Evolutionary conservation across 2,329 filamentous ascomycete genomes (phyloP).

Genomic region (Endocalyx cinctus): DNA sequence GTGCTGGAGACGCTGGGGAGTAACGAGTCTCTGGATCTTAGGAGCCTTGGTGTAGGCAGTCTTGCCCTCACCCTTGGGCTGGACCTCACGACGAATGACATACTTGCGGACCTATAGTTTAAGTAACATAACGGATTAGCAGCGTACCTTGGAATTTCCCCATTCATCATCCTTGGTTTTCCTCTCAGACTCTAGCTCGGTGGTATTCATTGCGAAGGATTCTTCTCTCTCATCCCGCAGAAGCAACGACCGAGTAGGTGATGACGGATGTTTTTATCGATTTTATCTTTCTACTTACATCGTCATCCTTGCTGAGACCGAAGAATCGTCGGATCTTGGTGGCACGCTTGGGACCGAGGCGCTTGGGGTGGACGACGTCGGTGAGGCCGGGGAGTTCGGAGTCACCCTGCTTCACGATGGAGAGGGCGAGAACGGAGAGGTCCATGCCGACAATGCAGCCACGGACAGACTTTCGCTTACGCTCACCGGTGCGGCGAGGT

Average conservation of each 20-base stretch:
- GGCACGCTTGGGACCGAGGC: conserved; percentile 98
- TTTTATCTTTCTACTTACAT: conserved; percentile 90
- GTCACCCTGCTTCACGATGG: conserved; percentile 98
- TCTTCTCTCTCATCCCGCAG: conserved; percentile 33
- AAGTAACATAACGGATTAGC: conserved; percentile 12
- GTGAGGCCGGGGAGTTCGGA: conserved; percentile 90
- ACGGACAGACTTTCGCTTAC: conserved; percentile 98
- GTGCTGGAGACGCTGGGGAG: conserved; percentile 99
- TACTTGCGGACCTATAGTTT: conserved; percentile 86
- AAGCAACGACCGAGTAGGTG: conserved; percentile 60
- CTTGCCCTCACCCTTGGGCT: conserved; percentile 96
- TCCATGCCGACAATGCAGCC: conserved; percentile 98
- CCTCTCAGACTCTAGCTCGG: conserved; percentile 33
- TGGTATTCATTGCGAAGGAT: conserved; percentile 45
- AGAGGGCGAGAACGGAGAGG: conserved; percentile 88
- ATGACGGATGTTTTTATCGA: conserved; percentile 57
- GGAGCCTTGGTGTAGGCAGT: conserved; percentile 99
- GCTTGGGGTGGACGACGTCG: conserved; percentile 98
- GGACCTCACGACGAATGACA: conserved; percentile 97
- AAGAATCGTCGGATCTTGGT: conserved; percentile 99
- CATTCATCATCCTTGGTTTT: too few relatives aligned
- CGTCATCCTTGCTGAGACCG: conserved; percentile 99
- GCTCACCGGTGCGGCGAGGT: conserved; percentile 93
- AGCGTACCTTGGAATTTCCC: too few relatives aligned
- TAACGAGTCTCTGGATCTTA: conserved; percentile 99